Base-by-base conservation (phyloP, 768 basidiomycete species). In the Boletus rex-veris region DNA sequence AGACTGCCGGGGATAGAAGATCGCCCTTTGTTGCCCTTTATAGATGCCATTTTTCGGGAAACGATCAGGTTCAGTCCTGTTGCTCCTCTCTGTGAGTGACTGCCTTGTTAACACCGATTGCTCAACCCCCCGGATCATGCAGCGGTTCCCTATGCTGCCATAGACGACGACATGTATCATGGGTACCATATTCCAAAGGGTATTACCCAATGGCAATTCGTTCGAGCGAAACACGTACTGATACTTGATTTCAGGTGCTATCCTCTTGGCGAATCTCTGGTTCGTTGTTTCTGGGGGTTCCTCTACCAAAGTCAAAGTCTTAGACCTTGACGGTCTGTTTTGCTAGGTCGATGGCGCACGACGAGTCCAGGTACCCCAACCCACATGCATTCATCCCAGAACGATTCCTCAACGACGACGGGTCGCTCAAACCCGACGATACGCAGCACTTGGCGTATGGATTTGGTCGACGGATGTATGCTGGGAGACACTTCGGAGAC, bases 151-250 rank as follows among this genome's bases (percentile, higher is more conserved):
- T 12, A 41, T 41, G 10, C 40, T 41, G 14, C 40, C 40, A 4
- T 41, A 24, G 8, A 28, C 7, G 42, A 43, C 24, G 42, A 43
- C 42, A 16, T 9, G 42, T 43, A 43, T n/a, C 58, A 64, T 30
- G 73, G 75, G 12, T 78, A 77, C 50, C 64, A 76, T 7, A 84
- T 84, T 45, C 82, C 82, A 7, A 73, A 74, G 52, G 59, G 59
- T 60, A n/a, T 14, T 45, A 15, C 9, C 26, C 7, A 0, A 14
- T 1, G 1, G 2, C 9, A 19, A 16, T 5, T 21, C n/a, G 7
- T n/a, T 16, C 7, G 28, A 28, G 28, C 28, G 28, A 9, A 24
- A 15, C 1, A 9, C 7, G 1, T 28, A 39, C 19, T 45, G 28
- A 50, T 3, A 0, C 1, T 0, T 4, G 3, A 2, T 30, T 18